Evolutionary conservation across 805 yeast species (phyloP).

Genomic region (Metschnikowia koreensis): DNA sequence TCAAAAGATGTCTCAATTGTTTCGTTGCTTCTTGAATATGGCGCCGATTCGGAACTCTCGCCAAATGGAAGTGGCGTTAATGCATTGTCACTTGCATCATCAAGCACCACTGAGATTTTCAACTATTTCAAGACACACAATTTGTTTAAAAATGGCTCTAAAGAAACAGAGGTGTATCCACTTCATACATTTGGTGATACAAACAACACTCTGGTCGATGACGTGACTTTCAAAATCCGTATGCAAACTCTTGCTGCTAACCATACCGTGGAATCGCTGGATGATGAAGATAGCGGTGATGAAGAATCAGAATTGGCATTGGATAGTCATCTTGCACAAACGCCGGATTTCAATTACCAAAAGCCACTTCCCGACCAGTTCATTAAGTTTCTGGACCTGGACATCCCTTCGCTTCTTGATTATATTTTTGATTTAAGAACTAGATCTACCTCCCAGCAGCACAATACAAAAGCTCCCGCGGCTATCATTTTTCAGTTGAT

Average conservation of each 20-base stretch:
- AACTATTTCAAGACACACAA: slow-evolving; percentile 58
- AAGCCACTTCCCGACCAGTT: slow-evolving; percentile 56
- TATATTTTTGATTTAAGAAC: slow-evolving; percentile 47
- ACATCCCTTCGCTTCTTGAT: slow-evolving; percentile 49
- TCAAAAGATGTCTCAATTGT: slow-evolving; percentile 56
- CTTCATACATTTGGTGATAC: slow-evolving; percentile 17
- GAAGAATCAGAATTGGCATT: slow-evolving; percentile 23
- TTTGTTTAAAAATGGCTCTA: slow-evolving; percentile 19
- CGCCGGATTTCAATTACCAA: slow-evolving; percentile 53
- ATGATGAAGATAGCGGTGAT: slow-evolving; percentile 25
- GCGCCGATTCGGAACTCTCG: slow-evolving; percentile 58
- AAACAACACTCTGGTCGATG: slow-evolving; percentile 32
- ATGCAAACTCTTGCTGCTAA: slow-evolving; percentile 31
- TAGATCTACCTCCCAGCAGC: slow-evolving; percentile 36
- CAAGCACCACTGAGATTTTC: slow-evolving; percentile 50
- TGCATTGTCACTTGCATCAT: slow-evolving; percentile 58
- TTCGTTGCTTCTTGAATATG: slow-evolving; percentile 54
- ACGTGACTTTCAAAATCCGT: slow-evolving; percentile 32
- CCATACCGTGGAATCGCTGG: slow-evolving; percentile 21
- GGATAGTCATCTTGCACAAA: slow-evolving; percentile 29
- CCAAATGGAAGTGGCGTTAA: slow-evolving; percentile 36
- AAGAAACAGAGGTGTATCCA: slow-evolving; percentile 14
- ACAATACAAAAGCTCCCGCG: slow-evolving; percentile 60
- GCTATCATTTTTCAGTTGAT: slow-evolving; percentile 66
- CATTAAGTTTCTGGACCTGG: slow-evolving; percentile 58